These are phyloP conservation scores for Gonapodya prolifera DNA, from an alignment of 192 early-diverging fungal species.

Conservation along the genomic window DNA sequence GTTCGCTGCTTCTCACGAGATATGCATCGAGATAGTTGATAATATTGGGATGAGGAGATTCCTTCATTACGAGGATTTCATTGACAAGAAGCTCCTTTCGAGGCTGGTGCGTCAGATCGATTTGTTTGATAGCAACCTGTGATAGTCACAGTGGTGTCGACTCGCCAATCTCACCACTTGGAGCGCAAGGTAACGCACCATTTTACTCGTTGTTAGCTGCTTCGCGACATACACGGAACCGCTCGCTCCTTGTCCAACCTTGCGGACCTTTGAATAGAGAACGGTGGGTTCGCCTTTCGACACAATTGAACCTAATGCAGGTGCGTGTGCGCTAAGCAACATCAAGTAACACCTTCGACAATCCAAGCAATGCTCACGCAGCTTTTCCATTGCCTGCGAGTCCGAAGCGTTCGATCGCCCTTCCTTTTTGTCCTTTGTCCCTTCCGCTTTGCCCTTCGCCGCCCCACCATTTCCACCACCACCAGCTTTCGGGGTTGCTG, in stretches of 20 bases:
- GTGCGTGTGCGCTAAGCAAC: too few species aligned
- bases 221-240: constrained; percentile 96
- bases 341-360: too few species aligned
- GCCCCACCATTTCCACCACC: constrained; percentile 29
- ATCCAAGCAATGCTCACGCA: constrained; percentile 34
- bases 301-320: constrained; percentile 47
- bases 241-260: constrained; percentile 95
- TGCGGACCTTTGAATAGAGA: constrained; percentile 86
- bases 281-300: constrained; percentile 79
- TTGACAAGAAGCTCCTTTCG: constrained; percentile 84
- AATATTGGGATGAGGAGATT: constrained; percentile 87
- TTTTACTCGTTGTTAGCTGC: constrained; percentile 40
- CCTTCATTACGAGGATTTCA: constrained; percentile 89
- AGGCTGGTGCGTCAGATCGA: constrained; percentile 75
- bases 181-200: not conserved
- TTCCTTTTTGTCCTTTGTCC: constrained; percentile 49
- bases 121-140: constrained; percentile 85
- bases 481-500: constrained; percentile 30
- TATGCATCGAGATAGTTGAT: constrained; percentile 93
- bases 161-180: constrained; percentile 7
- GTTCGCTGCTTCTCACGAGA: constrained; percentile 62
- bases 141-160: too few species aligned
- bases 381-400: constrained; percentile 85
- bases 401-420: constrained; percentile 84
- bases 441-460: constrained; percentile 28